Evolutionary conservation across 2,329 filamentous ascomycete species (phyloP).

Genomic region (Epichloe gansuensis): DNA sequence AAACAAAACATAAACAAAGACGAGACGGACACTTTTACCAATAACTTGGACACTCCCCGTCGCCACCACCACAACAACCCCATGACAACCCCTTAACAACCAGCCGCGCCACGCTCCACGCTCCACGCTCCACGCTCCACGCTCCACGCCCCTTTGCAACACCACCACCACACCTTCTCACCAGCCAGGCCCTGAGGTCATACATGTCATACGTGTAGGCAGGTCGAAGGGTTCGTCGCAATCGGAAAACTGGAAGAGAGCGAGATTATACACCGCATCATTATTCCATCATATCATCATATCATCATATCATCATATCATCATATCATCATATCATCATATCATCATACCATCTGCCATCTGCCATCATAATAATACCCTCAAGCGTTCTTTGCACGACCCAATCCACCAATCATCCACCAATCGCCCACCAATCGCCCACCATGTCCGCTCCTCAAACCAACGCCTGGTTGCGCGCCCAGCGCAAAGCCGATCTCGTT

Average conservation of each 20-base stretch:
- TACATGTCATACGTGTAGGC: too few relatives aligned
- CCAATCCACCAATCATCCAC: background rate
- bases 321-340: too few relatives aligned
- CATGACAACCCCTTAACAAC: background rate
- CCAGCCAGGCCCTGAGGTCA: too few relatives aligned
- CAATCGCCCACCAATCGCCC: too few relatives aligned
- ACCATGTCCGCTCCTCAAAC: conserved; percentile 20
- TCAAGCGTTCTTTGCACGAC: background rate
- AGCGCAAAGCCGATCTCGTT: conserved; percentile 71
- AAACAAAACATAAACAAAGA: conserved; percentile 9
- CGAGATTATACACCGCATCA: too few relatives aligned
- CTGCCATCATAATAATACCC: background rate
- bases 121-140: too few relatives aligned
- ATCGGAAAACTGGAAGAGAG: background rate
- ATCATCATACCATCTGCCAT: too few relatives aligned
- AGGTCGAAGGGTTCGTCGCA: background rate
- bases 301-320: too few relatives aligned
- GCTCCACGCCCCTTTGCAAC: background rate
- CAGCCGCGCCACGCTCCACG: background rate
- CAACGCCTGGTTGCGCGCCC: conserved; percentile 64
- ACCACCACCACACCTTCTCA: background rate
- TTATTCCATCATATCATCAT: too few relatives aligned
- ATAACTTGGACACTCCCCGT: background rate
- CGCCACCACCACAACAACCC: background rate
- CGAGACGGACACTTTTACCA: background rate